Evolutionary conservation across 495 filamentous ascomycete species (phyloP).

Genomic region (Cercophora newfieldiana): DNA sequence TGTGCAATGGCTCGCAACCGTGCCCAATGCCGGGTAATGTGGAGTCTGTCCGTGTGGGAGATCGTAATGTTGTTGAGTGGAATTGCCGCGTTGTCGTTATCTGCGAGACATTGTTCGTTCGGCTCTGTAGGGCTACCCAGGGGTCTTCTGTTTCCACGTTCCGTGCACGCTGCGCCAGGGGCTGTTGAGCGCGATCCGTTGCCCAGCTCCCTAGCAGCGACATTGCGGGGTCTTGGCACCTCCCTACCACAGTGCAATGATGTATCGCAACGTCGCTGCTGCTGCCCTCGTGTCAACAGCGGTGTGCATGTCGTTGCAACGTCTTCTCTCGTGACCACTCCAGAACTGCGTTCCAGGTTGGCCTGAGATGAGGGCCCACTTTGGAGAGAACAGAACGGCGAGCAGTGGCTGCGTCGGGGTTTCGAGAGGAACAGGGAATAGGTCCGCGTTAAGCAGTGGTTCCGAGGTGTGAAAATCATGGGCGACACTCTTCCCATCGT

Average conservation of each 20-base stretch:
- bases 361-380: not conserved
- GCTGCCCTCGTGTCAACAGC: not conserved
- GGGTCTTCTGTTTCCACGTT: not conserved
- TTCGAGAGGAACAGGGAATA: not conserved
- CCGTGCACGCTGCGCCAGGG: not conserved
- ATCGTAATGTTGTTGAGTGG: not conserved
- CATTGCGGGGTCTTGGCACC: not conserved
- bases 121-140: not conserved
- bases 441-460: not conserved
- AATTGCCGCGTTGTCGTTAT: not conserved
- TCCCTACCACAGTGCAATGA: no score
- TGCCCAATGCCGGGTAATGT: not conserved
- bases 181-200: not conserved
- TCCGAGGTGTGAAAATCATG: no score
- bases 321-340: not conserved
- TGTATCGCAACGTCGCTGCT: not conserved
- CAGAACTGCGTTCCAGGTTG: not conserved
- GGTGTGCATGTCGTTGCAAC: not conserved
- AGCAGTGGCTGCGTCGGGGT: not conserved
- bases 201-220: not conserved
- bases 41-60: not conserved
- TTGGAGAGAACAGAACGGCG: not conserved
- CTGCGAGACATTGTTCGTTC: not conserved
- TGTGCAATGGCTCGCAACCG: not conserved
- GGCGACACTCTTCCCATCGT: not conserved